Evolutionary conservation across 257 asterid genomes (phyloP), one percentile per base, ranked within the genome.

Genomic region (Fraxinus quadrangulata): DNA sequence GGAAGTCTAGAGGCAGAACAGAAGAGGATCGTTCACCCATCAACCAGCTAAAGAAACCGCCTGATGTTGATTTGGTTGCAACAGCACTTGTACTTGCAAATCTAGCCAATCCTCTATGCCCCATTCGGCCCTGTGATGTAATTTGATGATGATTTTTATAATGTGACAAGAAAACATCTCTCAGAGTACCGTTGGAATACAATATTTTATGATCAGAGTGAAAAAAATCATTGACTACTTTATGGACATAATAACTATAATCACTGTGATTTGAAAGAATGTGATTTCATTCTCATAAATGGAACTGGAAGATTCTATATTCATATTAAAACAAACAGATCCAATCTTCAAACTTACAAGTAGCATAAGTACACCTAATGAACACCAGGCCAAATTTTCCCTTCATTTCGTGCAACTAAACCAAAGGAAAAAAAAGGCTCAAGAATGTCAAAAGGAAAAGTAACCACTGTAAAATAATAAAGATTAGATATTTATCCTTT

Each of bases 1-100:
- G 96, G 75, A 89, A 87, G 75, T 95, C 94, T 70, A 95, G 85
- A 63, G 98, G 92, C 40, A 97, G 89, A 66, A 88, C 89, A 10
- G 94, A 76, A 74, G 90, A 77, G 19, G 97, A 84, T 24, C 39
- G 47, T 72, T 77, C 93, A 39, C 94, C 96, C 1, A 88, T 87
- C 83, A 90, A 77, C 96, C 95, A 89, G 79, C 94, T 79, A 45
- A 91, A 86, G 5, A 91, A 51, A 40, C 97, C 89, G 28, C 89
- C 96, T 6, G 94, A 83, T 23, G 96, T 87, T 66, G 96, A 81
- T 69, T 85, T 86, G 73, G 84, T 81, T 59, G 90, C 88, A 73
- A 89, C 88, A 80, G 91, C 96, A 80, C 88, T 82, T 17, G 97
- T 82, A 83, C 87, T 90, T 34, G 91, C 89, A 84, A 83, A 95